A percentile compares a stretch with the other conserved stretches of the same genome.
These are phyloP conservation scores for Dothideomycetes sp. DNA, from an alignment of 2,329 filamentous ascomycete genomes.

Conservation along the genomic window DNA sequence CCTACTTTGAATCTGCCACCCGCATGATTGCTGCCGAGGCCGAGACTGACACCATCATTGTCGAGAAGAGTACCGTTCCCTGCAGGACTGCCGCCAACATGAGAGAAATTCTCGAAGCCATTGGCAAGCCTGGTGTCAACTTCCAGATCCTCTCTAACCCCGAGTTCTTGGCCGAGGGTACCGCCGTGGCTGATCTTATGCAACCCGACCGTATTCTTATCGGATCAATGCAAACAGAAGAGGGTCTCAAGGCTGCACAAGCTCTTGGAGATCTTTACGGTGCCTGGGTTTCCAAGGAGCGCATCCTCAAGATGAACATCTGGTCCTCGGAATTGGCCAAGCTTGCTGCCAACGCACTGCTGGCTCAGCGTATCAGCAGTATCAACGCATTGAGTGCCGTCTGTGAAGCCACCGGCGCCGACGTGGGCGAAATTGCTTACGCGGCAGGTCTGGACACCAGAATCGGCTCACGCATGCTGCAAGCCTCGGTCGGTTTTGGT, in stretches of 20 bases:
- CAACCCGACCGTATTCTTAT: constrained; percentile 67
- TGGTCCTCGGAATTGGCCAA: constrained; percentile 75
- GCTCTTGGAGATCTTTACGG: constrained; percentile 58
- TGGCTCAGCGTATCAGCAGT: constrained; percentile 70
- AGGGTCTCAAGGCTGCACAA: constrained; percentile 53
- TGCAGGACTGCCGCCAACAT: constrained; percentile 64
- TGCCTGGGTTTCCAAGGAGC: constrained; percentile 57
- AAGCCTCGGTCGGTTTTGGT: constrained; percentile 68
- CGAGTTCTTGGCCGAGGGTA: constrained; percentile 72
- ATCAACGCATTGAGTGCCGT: constrained; percentile 76
- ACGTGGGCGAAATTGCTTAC: constrained; percentile 62
- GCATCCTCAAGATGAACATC: constrained; percentile 63
- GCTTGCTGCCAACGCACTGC: constrained; percentile 69
- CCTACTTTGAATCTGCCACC: constrained; percentile 60
- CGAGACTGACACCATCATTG: constrained; percentile 59
- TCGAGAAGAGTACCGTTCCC: constrained; percentile 75
- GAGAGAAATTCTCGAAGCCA: constrained; percentile 50
- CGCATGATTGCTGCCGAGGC: constrained; percentile 59
- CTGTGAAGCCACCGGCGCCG: constrained; percentile 66
- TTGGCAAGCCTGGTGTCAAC: constrained; percentile 36
- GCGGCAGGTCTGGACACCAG: constrained; percentile 59
- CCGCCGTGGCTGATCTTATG: constrained; percentile 62
- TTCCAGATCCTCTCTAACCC: constrained; percentile 76
- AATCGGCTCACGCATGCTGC: constrained; percentile 64
- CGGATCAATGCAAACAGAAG: constrained; percentile 53